phyloP scores from a whole-genome alignment of 176 grass and related monocot genomes.

The Oropetium thomaeum region DNA sequence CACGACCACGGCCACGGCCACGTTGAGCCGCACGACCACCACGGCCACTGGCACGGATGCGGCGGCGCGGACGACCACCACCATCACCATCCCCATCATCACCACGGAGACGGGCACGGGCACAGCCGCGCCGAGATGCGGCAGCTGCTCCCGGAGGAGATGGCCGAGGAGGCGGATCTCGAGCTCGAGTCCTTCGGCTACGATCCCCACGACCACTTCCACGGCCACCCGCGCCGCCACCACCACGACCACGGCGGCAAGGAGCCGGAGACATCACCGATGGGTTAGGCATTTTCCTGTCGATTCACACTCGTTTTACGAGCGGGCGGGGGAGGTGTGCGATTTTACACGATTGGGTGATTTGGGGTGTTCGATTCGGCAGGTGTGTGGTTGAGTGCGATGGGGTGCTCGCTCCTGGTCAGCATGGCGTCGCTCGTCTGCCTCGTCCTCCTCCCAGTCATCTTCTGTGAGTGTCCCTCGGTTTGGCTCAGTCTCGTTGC shows the following conservation, averaged over 20 bases:
- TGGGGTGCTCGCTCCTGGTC: slow-evolving; percentile 96
- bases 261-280: slow-evolving; percentile 37
- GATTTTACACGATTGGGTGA: slow-evolving; percentile 3
- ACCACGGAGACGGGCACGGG: not conserved
- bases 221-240: not conserved
- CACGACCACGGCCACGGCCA: slow-evolving; percentile 43
- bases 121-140: slow-evolving; percentile 44
- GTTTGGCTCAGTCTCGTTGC: not conserved
- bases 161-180: slow-evolving; percentile 98
- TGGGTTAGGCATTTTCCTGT: slow-evolving; percentile 48
- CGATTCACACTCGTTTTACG: not conserved
- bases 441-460: slow-evolving; percentile 85
- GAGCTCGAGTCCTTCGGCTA: slow-evolving; percentile 46
- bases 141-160: slow-evolving; percentile 79
- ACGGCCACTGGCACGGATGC: slow-evolving; percentile 41
- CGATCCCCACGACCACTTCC: not conserved
- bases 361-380: slow-evolving; percentile 30
- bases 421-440: slow-evolving; percentile 96
- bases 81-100: slow-evolving; percentile 32
- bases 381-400: slow-evolving; percentile 87
- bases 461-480: slow-evolving; percentile 63
- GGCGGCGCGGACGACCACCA: slow-evolving; percentile 16
- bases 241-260: slow-evolving; percentile 38
- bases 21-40: slow-evolving; percentile 33
- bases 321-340: not conserved